Percentiles rank a stretch among this genome's conserved stretches.
These are phyloP conservation scores for Globisporangium acanthophoron DNA, from an alignment of 352 stramenopile genomes.

Conservation along the genomic window DNA sequence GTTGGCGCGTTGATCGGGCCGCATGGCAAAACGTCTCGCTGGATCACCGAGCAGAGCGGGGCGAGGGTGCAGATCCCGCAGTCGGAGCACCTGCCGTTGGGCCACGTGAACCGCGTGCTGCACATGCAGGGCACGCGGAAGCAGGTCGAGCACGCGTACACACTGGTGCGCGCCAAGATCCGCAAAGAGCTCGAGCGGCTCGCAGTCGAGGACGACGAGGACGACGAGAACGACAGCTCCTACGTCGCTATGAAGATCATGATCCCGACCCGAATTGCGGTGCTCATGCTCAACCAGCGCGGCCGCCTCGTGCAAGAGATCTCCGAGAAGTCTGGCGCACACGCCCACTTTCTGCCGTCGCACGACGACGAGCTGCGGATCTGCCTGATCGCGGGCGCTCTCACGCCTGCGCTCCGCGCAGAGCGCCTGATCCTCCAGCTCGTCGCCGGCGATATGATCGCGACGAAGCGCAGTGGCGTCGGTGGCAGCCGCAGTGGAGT, in stretches of 20 bases:
- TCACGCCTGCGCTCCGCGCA: constrained; percentile 39
- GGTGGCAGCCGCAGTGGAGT: not conserved
- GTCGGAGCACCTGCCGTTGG: constrained; percentile 43
- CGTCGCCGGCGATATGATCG: constrained; percentile 49
- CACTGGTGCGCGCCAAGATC: constrained; percentile 27
- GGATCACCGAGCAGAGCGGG: constrained; percentile 42
- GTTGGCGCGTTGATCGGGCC: constrained; percentile 49
- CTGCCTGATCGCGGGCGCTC: constrained; percentile 51
- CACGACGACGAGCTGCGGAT: constrained; percentile 35
- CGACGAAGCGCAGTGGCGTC: constrained; percentile 22
- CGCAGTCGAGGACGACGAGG: not conserved
- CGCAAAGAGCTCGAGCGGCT: constrained; percentile 30
- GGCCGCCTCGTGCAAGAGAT: constrained; percentile 57
- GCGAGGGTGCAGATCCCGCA: constrained; percentile 52
- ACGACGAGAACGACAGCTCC: not conserved
- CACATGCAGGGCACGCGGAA: constrained; percentile 54
- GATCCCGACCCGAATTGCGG: constrained; percentile 35
- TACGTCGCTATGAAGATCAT: constrained; percentile 50
- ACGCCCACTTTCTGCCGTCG: constrained; percentile 37
- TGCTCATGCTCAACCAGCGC: constrained; percentile 38
- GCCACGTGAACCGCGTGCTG: constrained; percentile 53
- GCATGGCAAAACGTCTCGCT: constrained; percentile 28
- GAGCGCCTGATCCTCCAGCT: constrained; percentile 55
- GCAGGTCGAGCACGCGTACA: constrained; percentile 36
- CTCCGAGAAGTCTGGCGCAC: constrained; percentile 36